Base-by-base conservation (phyloP, 2,329 filamentous ascomycete species). In the Aspergillus sergii region DNA sequence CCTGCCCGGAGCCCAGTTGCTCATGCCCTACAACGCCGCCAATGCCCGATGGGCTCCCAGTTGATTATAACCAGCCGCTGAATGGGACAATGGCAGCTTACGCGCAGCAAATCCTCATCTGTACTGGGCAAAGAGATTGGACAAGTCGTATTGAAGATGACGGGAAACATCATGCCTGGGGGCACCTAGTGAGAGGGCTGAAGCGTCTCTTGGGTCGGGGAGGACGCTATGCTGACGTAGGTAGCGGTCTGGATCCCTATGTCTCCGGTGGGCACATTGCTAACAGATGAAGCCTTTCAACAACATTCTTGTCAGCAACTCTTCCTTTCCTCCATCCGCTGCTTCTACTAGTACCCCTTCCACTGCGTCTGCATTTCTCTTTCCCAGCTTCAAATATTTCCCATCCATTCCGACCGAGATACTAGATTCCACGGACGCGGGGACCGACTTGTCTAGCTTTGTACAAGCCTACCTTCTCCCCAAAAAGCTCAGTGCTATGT, bases 361-460 rank as follows among this genome's bases (percentile, higher is more conserved):
- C 41, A 67, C 72, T 0, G 75, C 76, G 0, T 93, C 90, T 1
- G 91, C 86, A 1, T 91, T 94, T 72, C 83, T 97, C 23, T 86
- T 97, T 36, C 94, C 94, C 2, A 89, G 87, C 75, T 97, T 97
- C 83, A 89, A 89, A 78, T 93, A 93, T 76, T 82, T 96, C 19
- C 88, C 90, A 0, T 86, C 85, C 61, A 86, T 96, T 48, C 88
- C 91, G 2, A 84, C 88, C 19, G 82, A 88, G 0, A 82, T 85
- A 21, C 77, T 86, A 68, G 84, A 84, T n/a, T 59, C 66, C 2
- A 21, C 67, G 6, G 41, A 66, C 6, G 41, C 62, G 39, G 58
- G 43, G n/a, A 46, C 66, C 23, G 66, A 72, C 60, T 66, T 85
- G 45, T 78, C 81, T 43, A 75, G 74, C 9, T 85, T 88, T 66